Evolutionary conservation across 2,329 filamentous ascomycete species (phyloP), one percentile per base, ranked within the genome.

Genomic region (Colletotrichum gigasporum): DNA sequence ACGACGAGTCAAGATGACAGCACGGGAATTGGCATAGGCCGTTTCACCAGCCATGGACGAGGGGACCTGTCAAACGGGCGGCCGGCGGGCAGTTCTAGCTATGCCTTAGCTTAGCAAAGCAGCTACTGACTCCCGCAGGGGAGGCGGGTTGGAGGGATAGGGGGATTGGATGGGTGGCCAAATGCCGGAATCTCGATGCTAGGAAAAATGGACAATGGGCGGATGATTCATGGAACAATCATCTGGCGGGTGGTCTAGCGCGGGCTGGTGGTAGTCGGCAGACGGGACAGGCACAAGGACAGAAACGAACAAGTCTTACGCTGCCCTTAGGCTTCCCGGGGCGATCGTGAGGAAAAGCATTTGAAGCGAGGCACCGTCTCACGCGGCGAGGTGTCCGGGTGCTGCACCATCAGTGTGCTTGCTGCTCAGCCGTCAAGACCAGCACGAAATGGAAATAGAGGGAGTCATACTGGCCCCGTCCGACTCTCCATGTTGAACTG

Each of bases 1-100:
- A 42, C 24, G 34, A 24, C 18, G 32, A 61, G 32, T 42, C 56
- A 41, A 42, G 41, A 39, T 52, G 55, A 47, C 47, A 54, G 47
- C 32, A 26, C 48, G 47, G 26, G 55, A 30, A 28, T 53, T 60
- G 30, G 28, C 44, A 28, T 45, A 50, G 52, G 51, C 26, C 37
- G 32, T 44, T 54, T 60, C 57, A 44, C 30, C 28, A 22, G 22
- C 20, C 16, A 16, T 7, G n/a, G 30, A 58, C 11, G 30, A 37
- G n/a, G n/a, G n/a, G n/a, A 22, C 12, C 47, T 48, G 39, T 35
- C 56, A 39, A 48, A 22, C 26, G 24, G 16, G 14, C n/a, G 35
- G 12, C 11, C 11, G n/a, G 35, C n/a, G n/a, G n/a, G n/a, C n/a
- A n/a, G n/a, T n/a, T n/a, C n/a, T n/a, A n/a, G n/a, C n/a, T n/a